phyloP scores from a whole-genome alignment of 1,139 yeast species.

The Zygosaccharomyces pseudobailii region DNA sequence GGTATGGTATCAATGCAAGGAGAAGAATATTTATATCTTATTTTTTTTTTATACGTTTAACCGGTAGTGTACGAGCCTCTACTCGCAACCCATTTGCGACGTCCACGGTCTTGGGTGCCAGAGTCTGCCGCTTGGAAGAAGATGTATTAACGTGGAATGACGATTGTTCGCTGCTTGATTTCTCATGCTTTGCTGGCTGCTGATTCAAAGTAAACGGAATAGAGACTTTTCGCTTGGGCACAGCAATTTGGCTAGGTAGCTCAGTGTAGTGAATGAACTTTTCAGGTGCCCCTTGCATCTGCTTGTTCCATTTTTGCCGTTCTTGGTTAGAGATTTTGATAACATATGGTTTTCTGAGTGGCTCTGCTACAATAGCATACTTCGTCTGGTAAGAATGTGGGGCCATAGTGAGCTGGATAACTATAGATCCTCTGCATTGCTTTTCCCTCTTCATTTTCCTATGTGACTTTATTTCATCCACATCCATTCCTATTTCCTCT shows the following conservation, averaged over 20 bases:
- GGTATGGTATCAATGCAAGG: no score
- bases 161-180: neutral
- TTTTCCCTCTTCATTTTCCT: slow-evolving; percentile 16
- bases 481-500: slow-evolving; percentile 24
- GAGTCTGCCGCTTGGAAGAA: neutral
- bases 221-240: slow-evolving; percentile 5
- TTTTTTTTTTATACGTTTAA: neutral
- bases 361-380: slow-evolving; percentile 31
- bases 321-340: slow-evolving; percentile 22
- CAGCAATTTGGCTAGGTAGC: slow-evolving; percentile 22
- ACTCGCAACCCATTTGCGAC: neutral
- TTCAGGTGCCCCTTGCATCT: slow-evolving; percentile 9
- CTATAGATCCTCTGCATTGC: slow-evolving; percentile 24
- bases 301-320: slow-evolving; percentile 18
- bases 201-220: slow-evolving; percentile 16
- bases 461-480: slow-evolving; percentile 17
- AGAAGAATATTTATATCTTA: neutral
- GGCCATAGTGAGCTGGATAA: slow-evolving; percentile 14
- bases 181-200: neutral
- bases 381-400: slow-evolving; percentile 8
- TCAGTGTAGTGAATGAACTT: slow-evolving; percentile 14
- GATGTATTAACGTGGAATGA: neutral
- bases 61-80: neutral
- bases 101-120: neutral
- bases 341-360: slow-evolving; percentile 27